phyloP scores from a whole-genome alignment of 176 grass and related monocot genomes.

The Chloris gayana region DNA sequence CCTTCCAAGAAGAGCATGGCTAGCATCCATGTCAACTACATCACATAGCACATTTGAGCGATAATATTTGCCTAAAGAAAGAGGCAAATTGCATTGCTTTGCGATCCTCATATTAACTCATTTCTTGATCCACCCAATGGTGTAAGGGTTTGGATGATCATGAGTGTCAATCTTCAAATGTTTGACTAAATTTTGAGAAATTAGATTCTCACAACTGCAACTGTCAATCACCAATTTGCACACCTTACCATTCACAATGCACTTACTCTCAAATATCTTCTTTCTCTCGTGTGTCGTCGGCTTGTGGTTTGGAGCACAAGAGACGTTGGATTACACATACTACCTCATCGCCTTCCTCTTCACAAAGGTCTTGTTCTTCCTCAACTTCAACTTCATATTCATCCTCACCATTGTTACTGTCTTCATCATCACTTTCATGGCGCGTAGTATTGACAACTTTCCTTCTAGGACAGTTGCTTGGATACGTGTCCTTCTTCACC shows the following conservation, averaged over 20 bases:
- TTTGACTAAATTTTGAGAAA: too few relatives aligned
- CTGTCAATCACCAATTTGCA: not conserved
- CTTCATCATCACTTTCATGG: not conserved
- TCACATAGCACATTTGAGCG: slow-evolving; percentile 13
- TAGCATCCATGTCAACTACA: slow-evolving; percentile 13
- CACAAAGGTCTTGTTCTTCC: not conserved
- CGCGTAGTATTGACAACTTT: slow-evolving; percentile 7
- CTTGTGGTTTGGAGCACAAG: not conserved
- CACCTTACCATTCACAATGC: not conserved
- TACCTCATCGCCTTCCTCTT: not conserved
- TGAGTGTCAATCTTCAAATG: not conserved
- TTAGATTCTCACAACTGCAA: not conserved
- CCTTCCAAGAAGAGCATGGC: slow-evolving; percentile 24
- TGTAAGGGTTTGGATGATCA: not conserved
- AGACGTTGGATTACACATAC: not conserved
- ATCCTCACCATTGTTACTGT: not conserved
- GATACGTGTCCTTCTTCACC: not conserved
- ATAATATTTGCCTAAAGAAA: not conserved
- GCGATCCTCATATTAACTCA: not conserved
- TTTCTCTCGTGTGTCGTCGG: not conserved
- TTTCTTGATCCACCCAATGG: not conserved
- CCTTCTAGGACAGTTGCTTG: not conserved
- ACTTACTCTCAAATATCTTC: not conserved
- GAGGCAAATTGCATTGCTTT: not conserved
- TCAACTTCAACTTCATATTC: not conserved